Evolutionary conservation across 176 grass and related monocot species (phyloP).

Genomic region (Dactylis glomerata): DNA sequence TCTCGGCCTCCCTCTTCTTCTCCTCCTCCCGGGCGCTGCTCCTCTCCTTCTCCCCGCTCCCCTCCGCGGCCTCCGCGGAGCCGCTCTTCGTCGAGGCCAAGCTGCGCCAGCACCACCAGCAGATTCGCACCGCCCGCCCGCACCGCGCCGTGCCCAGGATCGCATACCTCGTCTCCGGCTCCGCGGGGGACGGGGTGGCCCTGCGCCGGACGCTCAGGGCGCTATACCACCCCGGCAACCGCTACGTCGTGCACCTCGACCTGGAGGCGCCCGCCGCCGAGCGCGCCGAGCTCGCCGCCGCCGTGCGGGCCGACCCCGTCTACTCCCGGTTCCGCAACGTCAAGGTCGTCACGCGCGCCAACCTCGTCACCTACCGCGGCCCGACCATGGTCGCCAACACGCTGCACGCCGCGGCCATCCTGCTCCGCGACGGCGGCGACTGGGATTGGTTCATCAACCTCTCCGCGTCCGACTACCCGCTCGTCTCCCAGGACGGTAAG

Average conservation of each 20-base stretch:
- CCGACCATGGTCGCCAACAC: constrained; percentile 95
- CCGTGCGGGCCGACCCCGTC: constrained; percentile 42
- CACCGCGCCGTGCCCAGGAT: constrained; percentile 48
- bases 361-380: constrained; percentile 83
- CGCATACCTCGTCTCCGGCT: constrained; percentile 83
- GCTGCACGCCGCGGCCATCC: constrained; percentile 80
- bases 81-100: constrained; percentile 89
- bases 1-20: constrained; percentile 71
- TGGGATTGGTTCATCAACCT: constrained; percentile 99
- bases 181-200: constrained; percentile 59
- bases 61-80: constrained; percentile 41
- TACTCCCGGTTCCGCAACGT: constrained; percentile 71
- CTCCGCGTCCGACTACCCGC: constrained; percentile 82
- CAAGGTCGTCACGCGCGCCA: constrained; percentile 67
- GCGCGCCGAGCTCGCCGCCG: constrained; percentile 55
- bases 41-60: constrained; percentile 71
- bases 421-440: constrained; percentile 62
- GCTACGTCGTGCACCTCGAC: constrained; percentile 82
- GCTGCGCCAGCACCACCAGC: constrained; percentile 49
- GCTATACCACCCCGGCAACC: constrained; percentile 74
- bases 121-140: constrained; percentile 12
- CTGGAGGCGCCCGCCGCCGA: constrained; percentile 67
- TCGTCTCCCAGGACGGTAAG: constrained; percentile 90
- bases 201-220: constrained; percentile 68
- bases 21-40: constrained; percentile 68